These are phyloP conservation scores for Pilobolus umbonatus DNA, from an alignment of 192 early-diverging fungal species.

Conservation along the genomic window DNA sequence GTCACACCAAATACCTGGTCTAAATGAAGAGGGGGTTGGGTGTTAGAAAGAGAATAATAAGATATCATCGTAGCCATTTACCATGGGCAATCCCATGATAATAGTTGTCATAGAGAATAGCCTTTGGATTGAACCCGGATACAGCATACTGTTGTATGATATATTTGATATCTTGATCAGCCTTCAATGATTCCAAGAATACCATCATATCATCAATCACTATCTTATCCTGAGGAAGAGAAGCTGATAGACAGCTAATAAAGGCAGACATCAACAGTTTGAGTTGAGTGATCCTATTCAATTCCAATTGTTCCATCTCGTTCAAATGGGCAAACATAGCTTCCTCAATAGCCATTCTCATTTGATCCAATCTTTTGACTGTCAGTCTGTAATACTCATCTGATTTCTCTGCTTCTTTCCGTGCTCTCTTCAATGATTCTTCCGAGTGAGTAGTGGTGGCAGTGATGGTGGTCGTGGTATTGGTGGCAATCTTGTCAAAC, in stretches of 20 bases:
- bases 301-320: conserved; percentile 45
- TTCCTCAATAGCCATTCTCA: conserved; percentile 67
- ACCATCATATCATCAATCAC: conserved; percentile 54
- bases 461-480: not conserved
- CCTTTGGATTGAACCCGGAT: conserved; percentile 62
- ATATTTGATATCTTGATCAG: conserved; percentile 73
- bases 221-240: conserved; percentile 44
- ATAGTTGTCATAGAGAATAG: conserved; percentile 65
- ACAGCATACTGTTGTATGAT: conserved; percentile 71
- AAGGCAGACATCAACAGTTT: conserved; percentile 41
- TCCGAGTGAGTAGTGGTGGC: conserved; percentile 10
- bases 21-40: too few species aligned
- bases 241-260: conserved; percentile 43
- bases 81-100: conserved; percentile 62
- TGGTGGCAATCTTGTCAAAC: conserved; percentile 10
- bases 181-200: conserved; percentile 67
- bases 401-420: conserved; percentile 59
- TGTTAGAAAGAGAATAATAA: not conserved
- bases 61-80: conserved; percentile 13
- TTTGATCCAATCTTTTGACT: conserved; percentile 58
- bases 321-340: conserved; percentile 54
- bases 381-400: conserved; percentile 61
- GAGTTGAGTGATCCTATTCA: conserved; percentile 33
- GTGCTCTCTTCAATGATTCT: conserved; percentile 45
- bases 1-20: conserved; percentile 77